phyloP scores from a whole-genome alignment of 2,329 filamentous ascomycete genomes.

The Apiospora saccharicola region DNA sequence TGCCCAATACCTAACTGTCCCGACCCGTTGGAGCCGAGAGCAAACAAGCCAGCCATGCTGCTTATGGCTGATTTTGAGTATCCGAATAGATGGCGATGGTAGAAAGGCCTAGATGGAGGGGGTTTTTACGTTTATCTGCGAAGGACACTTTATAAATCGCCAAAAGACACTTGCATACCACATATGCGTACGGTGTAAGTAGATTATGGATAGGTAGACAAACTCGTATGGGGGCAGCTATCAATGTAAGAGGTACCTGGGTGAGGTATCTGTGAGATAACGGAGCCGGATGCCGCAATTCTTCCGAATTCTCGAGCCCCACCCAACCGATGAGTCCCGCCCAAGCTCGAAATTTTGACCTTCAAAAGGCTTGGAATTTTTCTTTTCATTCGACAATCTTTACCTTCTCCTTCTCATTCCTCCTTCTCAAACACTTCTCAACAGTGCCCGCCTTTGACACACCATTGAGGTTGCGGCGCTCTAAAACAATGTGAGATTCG shows the following conservation, averaged over 20 bases:
- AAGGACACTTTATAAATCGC: neutral
- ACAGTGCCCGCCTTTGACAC: conserved; percentile 13
- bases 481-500: conserved; percentile 6
- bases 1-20: conserved; percentile 78
- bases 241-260: conserved; percentile 3
- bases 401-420: conserved; percentile 27
- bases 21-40: conserved; percentile 78
- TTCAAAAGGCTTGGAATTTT: conserved; percentile 25
- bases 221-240: neutral
- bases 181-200: neutral
- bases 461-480: neutral
- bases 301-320: conserved; percentile 3
- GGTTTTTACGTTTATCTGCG: neutral
- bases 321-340: conserved; percentile 4
- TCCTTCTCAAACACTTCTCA: conserved; percentile 10
- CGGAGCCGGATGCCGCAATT: conserved; percentile 17
- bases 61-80: neutral
- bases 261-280: neutral
- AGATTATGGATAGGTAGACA: neutral
- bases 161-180: neutral
- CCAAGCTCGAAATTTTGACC: conserved; percentile 12
- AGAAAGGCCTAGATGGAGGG: too few species aligned
- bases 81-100: neutral
- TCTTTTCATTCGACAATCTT: conserved; percentile 10
- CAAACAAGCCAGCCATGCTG: conserved; percentile 64